These are phyloP conservation scores for Whalleya microplaca DNA, from an alignment of 2,329 filamentous ascomycete genomes.

Conservation along the genomic window DNA sequence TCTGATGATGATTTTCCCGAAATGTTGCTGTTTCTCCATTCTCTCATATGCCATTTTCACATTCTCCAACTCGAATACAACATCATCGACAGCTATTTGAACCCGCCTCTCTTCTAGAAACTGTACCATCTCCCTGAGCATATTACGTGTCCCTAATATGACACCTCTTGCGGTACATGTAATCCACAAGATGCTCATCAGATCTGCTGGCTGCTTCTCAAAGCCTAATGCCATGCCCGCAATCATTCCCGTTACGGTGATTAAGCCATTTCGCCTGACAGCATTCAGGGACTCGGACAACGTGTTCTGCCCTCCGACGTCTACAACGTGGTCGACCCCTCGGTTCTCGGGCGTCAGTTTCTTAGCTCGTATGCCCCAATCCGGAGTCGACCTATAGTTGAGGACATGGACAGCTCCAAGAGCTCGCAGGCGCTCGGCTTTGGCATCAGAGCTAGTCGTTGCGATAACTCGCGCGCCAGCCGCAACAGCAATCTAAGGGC, in stretches of 20 bases:
- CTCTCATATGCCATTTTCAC: conserved; percentile 19
- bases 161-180: conserved; percentile 18
- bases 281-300: conserved; percentile 59
- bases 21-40: conserved; percentile 22
- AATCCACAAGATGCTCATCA: conserved; percentile 16
- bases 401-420: conserved; percentile 62
- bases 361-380: conserved; percentile 63
- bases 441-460: conserved; percentile 60
- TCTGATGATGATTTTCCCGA: conserved; percentile 23
- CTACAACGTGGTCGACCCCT: conserved; percentile 66
- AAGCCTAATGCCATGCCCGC: conserved; percentile 1
- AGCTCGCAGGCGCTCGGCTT: conserved; percentile 54
- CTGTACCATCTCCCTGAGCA: conserved; percentile 19
- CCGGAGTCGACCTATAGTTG: conserved; percentile 61
- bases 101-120: conserved; percentile 24
- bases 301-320: conserved; percentile 68
- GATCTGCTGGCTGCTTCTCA: conserved; percentile 3
- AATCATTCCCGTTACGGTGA: conserved; percentile 38
- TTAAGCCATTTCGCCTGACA: conserved; percentile 42
- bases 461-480: conserved; percentile 59
- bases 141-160: conserved; percentile 18
- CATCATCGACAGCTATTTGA: conserved; percentile 18
- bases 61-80: conserved; percentile 17
- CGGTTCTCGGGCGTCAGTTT: conserved; percentile 48
- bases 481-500: conserved; percentile 45